Conservation (phyloP, 768 basidiomycete genomes). For the Hygrocybe coccinea region DNA sequence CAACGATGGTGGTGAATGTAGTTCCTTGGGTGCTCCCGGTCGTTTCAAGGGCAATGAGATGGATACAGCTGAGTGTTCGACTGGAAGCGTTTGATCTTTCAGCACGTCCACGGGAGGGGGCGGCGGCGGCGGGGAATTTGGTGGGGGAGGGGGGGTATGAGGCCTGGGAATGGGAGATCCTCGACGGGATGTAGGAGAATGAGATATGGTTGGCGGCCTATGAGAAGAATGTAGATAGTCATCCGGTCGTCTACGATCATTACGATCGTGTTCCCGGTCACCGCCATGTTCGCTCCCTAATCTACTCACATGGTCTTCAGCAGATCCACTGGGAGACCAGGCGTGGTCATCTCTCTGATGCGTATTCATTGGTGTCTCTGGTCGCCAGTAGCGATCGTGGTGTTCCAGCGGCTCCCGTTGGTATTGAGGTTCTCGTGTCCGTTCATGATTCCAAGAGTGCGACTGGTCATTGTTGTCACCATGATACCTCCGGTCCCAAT, state of each 20-base stretch:
- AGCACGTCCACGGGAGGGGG: constrained; percentile 25
- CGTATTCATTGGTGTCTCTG: constrained; percentile 12
- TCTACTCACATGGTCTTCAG: constrained; percentile 5
- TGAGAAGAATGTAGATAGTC: not conserved
- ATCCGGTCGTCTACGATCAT: constrained; percentile 18
- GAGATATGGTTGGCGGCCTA: constrained; percentile 5
- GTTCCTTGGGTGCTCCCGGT: constrained; percentile 43
- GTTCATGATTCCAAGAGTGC: constrained; percentile 3
- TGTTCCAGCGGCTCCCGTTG: constrained; percentile 10
- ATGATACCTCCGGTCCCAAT: constrained; percentile 1
- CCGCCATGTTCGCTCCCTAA: constrained; percentile 9
- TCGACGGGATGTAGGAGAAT: constrained; percentile 12
- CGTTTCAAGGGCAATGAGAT: constrained; percentile 40
- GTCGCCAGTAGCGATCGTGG: constrained; percentile 27
- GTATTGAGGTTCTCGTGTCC: constrained; percentile 13
- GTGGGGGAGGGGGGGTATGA: constrained; percentile 18
- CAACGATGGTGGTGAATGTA: constrained; percentile 43
- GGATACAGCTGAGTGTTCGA: constrained; percentile 37
- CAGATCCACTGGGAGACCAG: constrained; percentile 29
- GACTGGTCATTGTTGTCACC: not conserved
- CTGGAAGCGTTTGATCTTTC: constrained; percentile 33
- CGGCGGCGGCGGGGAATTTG: constrained; percentile 33
- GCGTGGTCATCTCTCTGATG: constrained; percentile 29
- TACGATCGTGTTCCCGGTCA: constrained; percentile 16
- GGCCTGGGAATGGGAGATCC: constrained; percentile 20